phyloP scores from a whole-genome alignment of 2,329 filamentous ascomycete species.

The Sarocladium kiliense region DNA sequence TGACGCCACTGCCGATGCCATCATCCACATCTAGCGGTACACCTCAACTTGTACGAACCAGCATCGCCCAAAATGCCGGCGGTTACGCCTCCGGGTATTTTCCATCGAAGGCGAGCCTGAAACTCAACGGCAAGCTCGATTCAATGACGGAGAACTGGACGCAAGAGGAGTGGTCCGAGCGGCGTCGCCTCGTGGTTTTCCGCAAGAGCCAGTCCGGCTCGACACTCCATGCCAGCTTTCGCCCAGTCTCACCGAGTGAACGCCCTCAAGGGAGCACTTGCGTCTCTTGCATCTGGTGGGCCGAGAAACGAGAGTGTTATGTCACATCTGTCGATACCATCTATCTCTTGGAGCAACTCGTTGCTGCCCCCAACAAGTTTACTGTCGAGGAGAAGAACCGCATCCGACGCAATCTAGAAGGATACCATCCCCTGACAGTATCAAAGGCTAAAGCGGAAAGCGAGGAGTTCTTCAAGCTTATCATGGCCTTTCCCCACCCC shows the following conservation, averaged over 20 bases:
- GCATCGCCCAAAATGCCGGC: slow-evolving; percentile 40
- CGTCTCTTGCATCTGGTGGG: slow-evolving; percentile 97
- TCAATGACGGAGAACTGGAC: slow-evolving; percentile 82
- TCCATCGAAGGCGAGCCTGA: slow-evolving; percentile 75
- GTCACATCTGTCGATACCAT: slow-evolving; percentile 98
- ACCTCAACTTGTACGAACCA: slow-evolving; percentile 51
- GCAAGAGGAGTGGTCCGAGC: slow-evolving; percentile 70
- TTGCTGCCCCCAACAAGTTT: slow-evolving; percentile 70
- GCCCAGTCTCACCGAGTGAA: slow-evolving; percentile 71
- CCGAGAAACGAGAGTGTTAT: slow-evolving; percentile 82
- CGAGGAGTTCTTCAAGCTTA: slow-evolving; percentile 97
- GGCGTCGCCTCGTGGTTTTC: slow-evolving; percentile 84
- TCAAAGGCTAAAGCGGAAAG: slow-evolving; percentile 89
- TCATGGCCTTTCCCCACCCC: slow-evolving; percentile 94
- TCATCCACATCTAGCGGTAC: slow-evolving; percentile 28
- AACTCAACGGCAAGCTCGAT: slow-evolving; percentile 80
- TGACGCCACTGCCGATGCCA: slow-evolving; percentile 45
- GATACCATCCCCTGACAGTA: slow-evolving; percentile 86
- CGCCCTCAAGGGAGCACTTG: slow-evolving; percentile 80
- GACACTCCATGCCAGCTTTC: slow-evolving; percentile 76
- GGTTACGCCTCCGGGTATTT: slow-evolving; percentile 53
- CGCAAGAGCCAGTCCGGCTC: slow-evolving; percentile 75
- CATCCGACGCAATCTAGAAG: slow-evolving; percentile 91
- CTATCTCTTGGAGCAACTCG: slow-evolving; percentile 84
- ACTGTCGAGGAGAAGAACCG: slow-evolving; percentile 98